Percentiles rank a stretch among this genome's conserved stretches.
Conservation (phyloP, 2,329 filamentous ascomycete genomes). For the Sporothrix globosa region DNA sequence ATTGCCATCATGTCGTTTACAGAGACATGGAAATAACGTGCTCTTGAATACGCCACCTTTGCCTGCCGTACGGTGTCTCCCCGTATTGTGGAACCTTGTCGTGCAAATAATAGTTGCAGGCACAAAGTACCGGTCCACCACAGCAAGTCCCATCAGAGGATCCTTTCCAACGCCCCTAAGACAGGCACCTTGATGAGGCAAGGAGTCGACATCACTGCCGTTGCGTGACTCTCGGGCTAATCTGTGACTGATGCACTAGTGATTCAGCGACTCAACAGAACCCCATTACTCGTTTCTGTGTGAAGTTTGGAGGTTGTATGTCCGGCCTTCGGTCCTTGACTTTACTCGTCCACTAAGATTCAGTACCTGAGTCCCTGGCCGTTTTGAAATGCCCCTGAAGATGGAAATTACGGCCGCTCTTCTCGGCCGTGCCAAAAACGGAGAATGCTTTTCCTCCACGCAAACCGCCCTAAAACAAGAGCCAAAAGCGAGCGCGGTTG, state of each 20-base stretch:
- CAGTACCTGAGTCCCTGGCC: too few relatives aligned
- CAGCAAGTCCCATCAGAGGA: neutral
- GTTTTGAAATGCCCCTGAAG: too few relatives aligned
- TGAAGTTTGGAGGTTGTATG: neutral
- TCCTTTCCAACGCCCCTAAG: neutral
- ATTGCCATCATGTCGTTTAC: neutral
- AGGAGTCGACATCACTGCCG: neutral
- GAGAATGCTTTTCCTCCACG: slow-evolving; percentile 27
- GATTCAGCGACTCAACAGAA: slow-evolving; percentile 1
- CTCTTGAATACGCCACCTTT: too few relatives aligned
- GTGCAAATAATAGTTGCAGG: too few relatives aligned
- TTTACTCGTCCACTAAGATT: too few relatives aligned
- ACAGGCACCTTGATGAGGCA: slow-evolving; percentile 9
- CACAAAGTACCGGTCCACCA: too few relatives aligned
- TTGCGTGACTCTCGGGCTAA: neutral
- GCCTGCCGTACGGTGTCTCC: neutral
- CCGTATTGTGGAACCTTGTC: neutral
- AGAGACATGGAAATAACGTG: too few relatives aligned
- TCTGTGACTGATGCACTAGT: slow-evolving; percentile 18
- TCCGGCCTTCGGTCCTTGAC: neutral
- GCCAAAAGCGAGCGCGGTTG: slow-evolving; percentile 12
- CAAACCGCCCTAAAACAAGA: slow-evolving; percentile 12
- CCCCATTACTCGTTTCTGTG: neutral
- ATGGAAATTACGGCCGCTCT: neutral
- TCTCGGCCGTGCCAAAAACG: slow-evolving; percentile 13